Evolutionary conservation across 345 rosid species (phyloP), one percentile per base, ranked within the genome.

Genomic region (Eucalyptus marginata): DNA sequence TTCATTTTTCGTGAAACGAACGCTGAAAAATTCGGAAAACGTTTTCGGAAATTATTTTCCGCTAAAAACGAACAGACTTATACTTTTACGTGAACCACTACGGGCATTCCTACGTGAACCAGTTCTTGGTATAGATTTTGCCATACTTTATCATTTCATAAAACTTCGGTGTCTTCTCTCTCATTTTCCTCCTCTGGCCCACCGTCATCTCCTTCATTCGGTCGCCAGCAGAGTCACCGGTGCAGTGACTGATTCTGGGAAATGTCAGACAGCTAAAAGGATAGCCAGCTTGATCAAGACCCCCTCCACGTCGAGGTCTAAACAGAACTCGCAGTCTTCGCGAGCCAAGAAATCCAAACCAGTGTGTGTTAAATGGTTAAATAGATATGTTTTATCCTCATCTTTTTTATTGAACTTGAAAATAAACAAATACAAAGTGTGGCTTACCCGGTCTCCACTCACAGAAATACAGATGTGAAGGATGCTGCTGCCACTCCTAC

Each of bases 181-280:
- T 51, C 56, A 17, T 51, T 3, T 51, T 51, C 56, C 56, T 51
- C 56, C 56, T 17, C 56, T 16, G 22, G 22, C 3, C 56, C 7
- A 51, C 22, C 9, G 56, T 9, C 56, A 51, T 17, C 22, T 17
- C 56, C 56, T 51, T 17, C 56, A 17, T 51, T 51, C 54, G 54
- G 22, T 51, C 54, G 17, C 22, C 54, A 8, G 54, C 22, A 17
- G 54, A 51, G 54, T 51, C 54, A 3, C 54, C 54, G 88, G 79
- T 16, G 47, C 44, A 29, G 84, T 90, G 33, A 90, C 91, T n/a
- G 94, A 91, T 89, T 93, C 92, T 88, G 95, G 91, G 95, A 97
- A 94, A 92, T 93, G 90, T 89, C 94, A 91, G 86, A 92, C 96
- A 31, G 94, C 96, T 79, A 93, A 91, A 90, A 94, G 93, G 89